These are phyloP conservation scores for Venturia aucupariae DNA, from an alignment of 2,329 filamentous ascomycete genomes.

Conservation along the genomic window DNA sequence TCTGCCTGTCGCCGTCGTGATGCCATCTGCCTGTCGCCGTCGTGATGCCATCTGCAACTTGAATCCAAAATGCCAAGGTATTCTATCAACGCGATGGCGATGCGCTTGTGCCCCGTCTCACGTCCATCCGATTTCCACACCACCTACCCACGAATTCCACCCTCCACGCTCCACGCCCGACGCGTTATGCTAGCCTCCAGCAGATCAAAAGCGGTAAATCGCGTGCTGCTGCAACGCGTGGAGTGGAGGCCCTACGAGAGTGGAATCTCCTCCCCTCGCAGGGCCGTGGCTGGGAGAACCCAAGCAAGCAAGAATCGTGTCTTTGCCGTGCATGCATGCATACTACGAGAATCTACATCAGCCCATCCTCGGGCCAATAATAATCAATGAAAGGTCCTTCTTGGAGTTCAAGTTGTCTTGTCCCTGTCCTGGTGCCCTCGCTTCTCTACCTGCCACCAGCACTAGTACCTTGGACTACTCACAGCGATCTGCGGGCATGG, in stretches of 20 bases:
- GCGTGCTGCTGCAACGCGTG: background rate
- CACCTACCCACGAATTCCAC: too few species aligned
- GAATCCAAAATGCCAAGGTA: too few species aligned
- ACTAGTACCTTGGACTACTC: too few species aligned
- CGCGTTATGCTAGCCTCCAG: background rate
- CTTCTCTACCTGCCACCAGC: background rate
- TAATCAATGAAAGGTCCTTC: slow-evolving; percentile 3
- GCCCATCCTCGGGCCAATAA: slow-evolving; percentile 5
- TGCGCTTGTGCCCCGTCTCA: slow-evolving; percentile 4
- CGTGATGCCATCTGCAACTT: too few species aligned
- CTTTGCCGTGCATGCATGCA: background rate
- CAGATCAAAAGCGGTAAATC: background rate
- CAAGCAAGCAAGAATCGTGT: background rate
- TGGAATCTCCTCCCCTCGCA: too few species aligned
- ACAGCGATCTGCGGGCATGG: background rate
- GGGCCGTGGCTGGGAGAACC: background rate
- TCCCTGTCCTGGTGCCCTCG: background rate
- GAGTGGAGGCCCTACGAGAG: background rate
- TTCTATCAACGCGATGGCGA: too few species aligned
- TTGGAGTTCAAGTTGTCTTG: background rate
- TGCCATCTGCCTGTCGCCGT: background rate
- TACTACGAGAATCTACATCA: background rate
- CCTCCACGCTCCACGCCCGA: background rate
- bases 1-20: background rate
- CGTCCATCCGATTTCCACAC: too few species aligned